phyloP scores from a whole-genome alignment of 2,329 filamentous ascomycete species.

The Hypoxylon sp. region DNA sequence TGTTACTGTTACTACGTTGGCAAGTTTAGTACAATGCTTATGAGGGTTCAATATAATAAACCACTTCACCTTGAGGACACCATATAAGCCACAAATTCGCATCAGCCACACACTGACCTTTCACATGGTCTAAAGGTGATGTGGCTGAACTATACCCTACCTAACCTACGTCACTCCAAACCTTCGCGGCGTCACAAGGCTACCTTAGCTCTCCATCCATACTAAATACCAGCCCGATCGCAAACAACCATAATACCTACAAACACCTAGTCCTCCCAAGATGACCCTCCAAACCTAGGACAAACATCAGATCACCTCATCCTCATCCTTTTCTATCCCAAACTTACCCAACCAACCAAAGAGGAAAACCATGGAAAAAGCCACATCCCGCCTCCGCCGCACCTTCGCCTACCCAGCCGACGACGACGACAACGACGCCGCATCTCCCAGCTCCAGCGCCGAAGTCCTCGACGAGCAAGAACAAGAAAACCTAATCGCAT shows the following conservation, averaged over 20 bases:
- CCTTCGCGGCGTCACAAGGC: conserved; percentile 14
- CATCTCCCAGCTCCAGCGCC: conserved; percentile 64
- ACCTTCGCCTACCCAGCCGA: conserved; percentile 83
- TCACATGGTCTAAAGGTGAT: neutral
- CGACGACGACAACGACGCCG: conserved; percentile 64
- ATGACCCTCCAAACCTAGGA: conserved; percentile 16
- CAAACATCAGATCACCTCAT: neutral
- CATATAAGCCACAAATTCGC: neutral
- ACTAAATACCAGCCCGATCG: conserved; percentile 11
- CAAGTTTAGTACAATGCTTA: too few relatives aligned
- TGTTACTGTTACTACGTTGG: too few relatives aligned
- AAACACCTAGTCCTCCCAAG: neutral
- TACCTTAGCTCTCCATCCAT: conserved; percentile 8
- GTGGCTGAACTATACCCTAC: conserved; percentile 8
- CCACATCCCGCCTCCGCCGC: conserved; percentile 74
- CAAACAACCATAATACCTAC: conserved; percentile 3
- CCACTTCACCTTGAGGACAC: neutral
- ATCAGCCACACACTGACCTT: neutral
- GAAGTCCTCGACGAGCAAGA: conserved; percentile 63
- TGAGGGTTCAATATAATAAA: too few relatives aligned
- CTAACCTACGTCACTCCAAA: conserved; percentile 23
- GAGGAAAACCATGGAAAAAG: conserved; percentile 12
- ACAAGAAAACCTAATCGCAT: conserved; percentile 74
- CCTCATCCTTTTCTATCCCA: neutral
- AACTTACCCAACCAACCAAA: conserved; percentile 9